A percentile compares a stretch with the other conserved stretches of the same genome.
These are phyloP conservation scores for Paspalum notatum DNA, from an alignment of 176 grass and related monocot species.

Conservation along the genomic window DNA sequence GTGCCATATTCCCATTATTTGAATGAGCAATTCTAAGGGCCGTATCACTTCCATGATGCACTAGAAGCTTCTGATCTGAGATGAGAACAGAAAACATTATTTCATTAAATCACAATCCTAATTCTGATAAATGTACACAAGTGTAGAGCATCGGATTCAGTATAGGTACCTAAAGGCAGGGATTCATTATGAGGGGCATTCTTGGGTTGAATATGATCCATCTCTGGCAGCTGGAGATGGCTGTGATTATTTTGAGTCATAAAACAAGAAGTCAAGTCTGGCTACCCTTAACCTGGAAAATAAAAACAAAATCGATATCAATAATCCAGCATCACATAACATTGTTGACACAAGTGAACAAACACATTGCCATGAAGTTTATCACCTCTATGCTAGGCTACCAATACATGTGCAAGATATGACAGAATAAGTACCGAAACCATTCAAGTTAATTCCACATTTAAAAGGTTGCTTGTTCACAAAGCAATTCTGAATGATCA, in stretches of 20 bases:
- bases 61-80: slow-evolving; percentile 53
- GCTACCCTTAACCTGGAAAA: slow-evolving; percentile 35
- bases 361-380: background rate
- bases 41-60: slow-evolving; percentile 35
- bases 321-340: slow-evolving; percentile 11
- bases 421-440: background rate
- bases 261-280: background rate
- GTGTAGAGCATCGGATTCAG: background rate
- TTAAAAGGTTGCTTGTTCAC: background rate
- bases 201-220: slow-evolving; percentile 48
- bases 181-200: slow-evolving; percentile 27
- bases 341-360: background rate
- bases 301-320: slow-evolving; percentile 25
- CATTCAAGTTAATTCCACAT: slow-evolving; percentile 10
- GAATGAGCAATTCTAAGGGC: slow-evolving; percentile 42
- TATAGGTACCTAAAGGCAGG: slow-evolving; percentile 46
- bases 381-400: background rate
- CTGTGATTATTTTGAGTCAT: slow-evolving; percentile 42
- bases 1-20: slow-evolving; percentile 24
- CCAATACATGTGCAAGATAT: background rate
- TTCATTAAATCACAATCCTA: background rate
- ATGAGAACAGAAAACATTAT: slow-evolving; percentile 20
- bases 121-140: slow-evolving; percentile 18
- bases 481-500: background rate
- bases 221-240: slow-evolving; percentile 38